Base-by-base conservation (phyloP, 805 yeast species). In the Starmerella tilneyi region DNA sequence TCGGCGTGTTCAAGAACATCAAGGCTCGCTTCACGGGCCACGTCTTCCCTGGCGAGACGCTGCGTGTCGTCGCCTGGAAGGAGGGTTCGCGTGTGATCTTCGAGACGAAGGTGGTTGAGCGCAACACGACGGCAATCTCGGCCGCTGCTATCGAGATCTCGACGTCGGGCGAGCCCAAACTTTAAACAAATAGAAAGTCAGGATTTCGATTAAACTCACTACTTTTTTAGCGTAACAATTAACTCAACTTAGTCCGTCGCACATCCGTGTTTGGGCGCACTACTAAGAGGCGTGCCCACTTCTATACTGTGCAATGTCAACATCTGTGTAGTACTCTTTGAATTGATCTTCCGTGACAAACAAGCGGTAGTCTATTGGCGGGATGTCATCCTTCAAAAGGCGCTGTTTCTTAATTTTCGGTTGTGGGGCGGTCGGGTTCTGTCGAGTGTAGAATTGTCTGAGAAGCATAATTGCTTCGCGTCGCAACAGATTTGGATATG, bases 31-130 rank as follows among this genome's bases (percentile, higher is more conserved):
- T 89, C 65, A 75, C 94, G 17, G 86, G 86, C 58, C 79, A 83
- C 56, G 96, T 89, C 20, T 88, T 76, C 75, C 96, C 96, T 8
- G 98, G 97, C 54, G 96, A 89, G 65, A 79, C 83, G 13, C 71
- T 89, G 62, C 74, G 73, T 56, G 76, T 89, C 23, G 67, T 67
- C 43, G 94, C 94, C 24, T 89, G 98, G 98, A 83, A 79, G 63
- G 72, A 75, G 43, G 81, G 81, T 46, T 62, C 65, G 53, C 79
- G 75, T 51, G 79, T 85, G 41, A 69, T 76, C 48, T 89, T 88
- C 78, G 94, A 82, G 65, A 77, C 94, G 9, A 75, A 76, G 61
- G 84, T 80, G 47, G 77, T 81, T 48, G 94, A 83, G 58, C 79
- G 95, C 63, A 73, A 76, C 56, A 71, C 77, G 33, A 71, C 76